Percentiles rank a stretch among this genome's conserved stretches.
phyloP scores from a whole-genome alignment of 148 eudicot species.

The Agrostemma githago region DNA sequence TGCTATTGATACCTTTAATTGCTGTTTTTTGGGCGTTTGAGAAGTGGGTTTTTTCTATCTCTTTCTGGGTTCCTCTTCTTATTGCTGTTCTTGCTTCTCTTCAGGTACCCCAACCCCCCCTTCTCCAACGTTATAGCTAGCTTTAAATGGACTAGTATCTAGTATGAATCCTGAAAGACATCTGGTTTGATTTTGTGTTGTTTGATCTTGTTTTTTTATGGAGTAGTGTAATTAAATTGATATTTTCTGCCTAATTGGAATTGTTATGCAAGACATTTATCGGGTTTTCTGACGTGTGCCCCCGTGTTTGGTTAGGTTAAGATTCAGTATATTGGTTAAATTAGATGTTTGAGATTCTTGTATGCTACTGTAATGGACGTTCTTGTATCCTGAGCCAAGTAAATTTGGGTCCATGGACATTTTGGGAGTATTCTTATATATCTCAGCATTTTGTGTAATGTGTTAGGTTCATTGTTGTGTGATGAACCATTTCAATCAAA shows the following conservation, averaged over 20 bases:
- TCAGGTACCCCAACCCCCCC: conserved; percentile 44
- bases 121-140: background rate
- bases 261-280: background rate
- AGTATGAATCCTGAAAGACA: too few relatives aligned
- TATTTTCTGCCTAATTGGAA: too few relatives aligned
- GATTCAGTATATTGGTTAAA: background rate
- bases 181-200: too few relatives aligned
- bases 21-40: conserved; percentile 64
- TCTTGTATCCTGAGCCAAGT: background rate
- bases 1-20: conserved; percentile 51
- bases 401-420: background rate
- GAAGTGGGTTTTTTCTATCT: conserved; percentile 68
- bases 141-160: background rate
- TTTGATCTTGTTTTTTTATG: too few relatives aligned
- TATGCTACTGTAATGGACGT: background rate
- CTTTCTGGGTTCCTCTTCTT: conserved; percentile 77
- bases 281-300: background rate
- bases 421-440: background rate
- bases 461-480: background rate
- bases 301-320: background rate
- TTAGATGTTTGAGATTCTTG: background rate
- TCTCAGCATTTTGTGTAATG: background rate
- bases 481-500: too few relatives aligned
- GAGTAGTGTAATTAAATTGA: too few relatives aligned
- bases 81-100: conserved; percentile 76